Evolutionary conservation across 1,284 basidiomycete species (phyloP).

Genomic region (Clitocybe nebularis): DNA sequence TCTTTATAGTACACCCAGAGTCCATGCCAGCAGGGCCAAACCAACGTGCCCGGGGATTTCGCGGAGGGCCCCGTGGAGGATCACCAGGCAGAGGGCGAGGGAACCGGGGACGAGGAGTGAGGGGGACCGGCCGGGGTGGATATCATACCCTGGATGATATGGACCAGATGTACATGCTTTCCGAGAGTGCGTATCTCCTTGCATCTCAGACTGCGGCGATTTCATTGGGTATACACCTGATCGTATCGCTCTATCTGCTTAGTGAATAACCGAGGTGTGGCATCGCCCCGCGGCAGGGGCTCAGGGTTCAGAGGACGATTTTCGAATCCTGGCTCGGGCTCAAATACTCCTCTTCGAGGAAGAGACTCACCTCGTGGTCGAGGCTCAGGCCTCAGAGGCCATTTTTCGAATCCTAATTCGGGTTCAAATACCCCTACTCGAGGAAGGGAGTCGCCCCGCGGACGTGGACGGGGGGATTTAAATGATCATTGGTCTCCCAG

Average conservation of each 20-base stretch:
- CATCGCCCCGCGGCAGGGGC: conserved; percentile 14
- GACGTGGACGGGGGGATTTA: conserved; percentile 12
- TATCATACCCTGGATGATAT: conserved; percentile 19
- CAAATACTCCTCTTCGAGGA: conserved; percentile 14
- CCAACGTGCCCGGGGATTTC: conserved; percentile 13
- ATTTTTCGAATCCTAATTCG: conserved; percentile 1
- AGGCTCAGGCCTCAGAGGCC: conserved; percentile 13
- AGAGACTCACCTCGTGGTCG: conserved; percentile 10
- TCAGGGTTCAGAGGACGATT: conserved; percentile 10
- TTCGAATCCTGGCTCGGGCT: not conserved
- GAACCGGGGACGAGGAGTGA: conserved; percentile 13
- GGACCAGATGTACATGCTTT: conserved; percentile 12
- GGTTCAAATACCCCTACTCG: conserved; percentile 6
- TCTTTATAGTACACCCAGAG: too few relatives aligned
- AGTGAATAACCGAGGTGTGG: conserved; percentile 12
- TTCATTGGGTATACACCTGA: not conserved
- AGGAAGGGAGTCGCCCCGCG: conserved; percentile 8
- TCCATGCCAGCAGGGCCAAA: conserved; percentile 9
- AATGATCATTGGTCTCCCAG: conserved; percentile 14
- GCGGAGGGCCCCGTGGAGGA: conserved; percentile 14
- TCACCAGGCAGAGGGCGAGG: conserved; percentile 13
- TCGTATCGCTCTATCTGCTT: not conserved
- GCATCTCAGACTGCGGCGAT: not conserved
- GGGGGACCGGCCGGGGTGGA: conserved; percentile 14
- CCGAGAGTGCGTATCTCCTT: conserved; percentile 16